Evolutionary conservation across 2,329 filamentous ascomycete species (phyloP), one percentile per base, ranked within the genome.

Genomic region (Neofusicoccum laricinum): DNA sequence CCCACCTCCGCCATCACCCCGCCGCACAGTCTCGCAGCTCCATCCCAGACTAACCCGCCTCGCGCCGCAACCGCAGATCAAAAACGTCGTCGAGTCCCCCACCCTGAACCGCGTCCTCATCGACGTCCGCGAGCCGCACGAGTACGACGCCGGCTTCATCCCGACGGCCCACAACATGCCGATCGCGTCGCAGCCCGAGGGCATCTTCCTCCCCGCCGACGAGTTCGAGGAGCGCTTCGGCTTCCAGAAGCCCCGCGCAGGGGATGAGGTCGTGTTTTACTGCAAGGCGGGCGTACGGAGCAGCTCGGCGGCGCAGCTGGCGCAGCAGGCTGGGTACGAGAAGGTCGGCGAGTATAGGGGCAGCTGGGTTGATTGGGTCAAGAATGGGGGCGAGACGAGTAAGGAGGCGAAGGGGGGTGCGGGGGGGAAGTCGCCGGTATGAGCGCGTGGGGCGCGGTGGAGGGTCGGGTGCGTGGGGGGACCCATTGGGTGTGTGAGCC

Each of bases 271-370:
- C 14, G 84, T 98, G 3, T 95, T 98, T 72, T 98, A 97, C 77
- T 99, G 95, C 80, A 96, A 92, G 80, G 89, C 93, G 0, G 95
- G 95, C 2, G 91, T 98, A 68, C 84, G 95, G 73, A 92, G 91
- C 70, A 82, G 84, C 50, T 86, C 90, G 0, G 93, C 93, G 6
- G 93, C 93, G 6, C 83, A 85, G 68, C 77, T 97, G 75, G 95
- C 95, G 34, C 81, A 82, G 70, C 85, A 90, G 73, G 89, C 88
- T 2, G 94, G 94, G 10, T 98, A 91, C 84, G 77, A 79, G 55
- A 85, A 84, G 7, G 86, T 91, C 0, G 86, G 86, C 19, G 90
- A 93, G 78, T 94, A 92, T 72, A 80, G 83, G 2, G 91, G 90
- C 1, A 91, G 88, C 73, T 93, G 89, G 89, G 67, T 91, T 68